phyloP scores from a whole-genome alignment of 805 yeast species.

The Sungouiella thailandica region DNA sequence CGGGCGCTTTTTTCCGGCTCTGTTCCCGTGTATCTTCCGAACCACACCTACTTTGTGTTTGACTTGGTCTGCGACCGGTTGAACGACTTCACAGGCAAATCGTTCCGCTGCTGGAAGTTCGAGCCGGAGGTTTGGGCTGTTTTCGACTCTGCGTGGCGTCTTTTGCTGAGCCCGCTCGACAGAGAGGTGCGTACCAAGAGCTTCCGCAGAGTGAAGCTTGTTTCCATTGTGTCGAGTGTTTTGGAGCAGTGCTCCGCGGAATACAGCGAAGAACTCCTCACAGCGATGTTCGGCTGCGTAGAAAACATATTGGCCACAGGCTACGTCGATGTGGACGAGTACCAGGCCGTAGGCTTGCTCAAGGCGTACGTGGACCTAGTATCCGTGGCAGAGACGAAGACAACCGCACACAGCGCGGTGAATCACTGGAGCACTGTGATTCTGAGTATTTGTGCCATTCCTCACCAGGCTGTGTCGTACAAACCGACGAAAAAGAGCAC shows the following conservation, averaged over 20 bases:
- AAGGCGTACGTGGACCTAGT: slow-evolving; percentile 12
- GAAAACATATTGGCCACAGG: slow-evolving; percentile 17
- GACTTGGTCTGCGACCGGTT: slow-evolving; percentile 59
- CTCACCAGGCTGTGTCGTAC: slow-evolving; percentile 17
- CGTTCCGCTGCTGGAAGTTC: slow-evolving; percentile 39
- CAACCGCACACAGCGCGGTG: neutral
- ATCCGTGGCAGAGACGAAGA: neutral
- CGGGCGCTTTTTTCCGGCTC: slow-evolving; percentile 27
- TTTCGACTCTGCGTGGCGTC: slow-evolving; percentile 37
- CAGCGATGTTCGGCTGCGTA: slow-evolving; percentile 15
- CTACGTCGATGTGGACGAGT: slow-evolving; percentile 32
- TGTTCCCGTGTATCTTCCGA: slow-evolving; percentile 47
- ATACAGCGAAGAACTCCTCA: slow-evolving; percentile 8
- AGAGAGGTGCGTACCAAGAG: slow-evolving; percentile 31
- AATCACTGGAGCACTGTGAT: slow-evolving; percentile 23
- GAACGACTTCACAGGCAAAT: slow-evolving; percentile 40
- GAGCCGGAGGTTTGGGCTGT: slow-evolving; percentile 46
- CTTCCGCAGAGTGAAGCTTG: slow-evolving; percentile 31
- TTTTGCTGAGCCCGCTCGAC: slow-evolving; percentile 17
- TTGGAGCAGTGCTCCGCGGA: slow-evolving; percentile 3
- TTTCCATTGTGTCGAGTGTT: slow-evolving; percentile 13
- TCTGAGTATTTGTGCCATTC: slow-evolving; percentile 19
- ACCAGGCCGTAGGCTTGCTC: slow-evolving; percentile 22
- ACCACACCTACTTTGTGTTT: slow-evolving; percentile 47
- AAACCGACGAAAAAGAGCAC: slow-evolving; percentile 27